Evolutionary conservation across 2,329 filamentous ascomycete genomes (phyloP).

Genomic region (Aspergillus ustus): DNA sequence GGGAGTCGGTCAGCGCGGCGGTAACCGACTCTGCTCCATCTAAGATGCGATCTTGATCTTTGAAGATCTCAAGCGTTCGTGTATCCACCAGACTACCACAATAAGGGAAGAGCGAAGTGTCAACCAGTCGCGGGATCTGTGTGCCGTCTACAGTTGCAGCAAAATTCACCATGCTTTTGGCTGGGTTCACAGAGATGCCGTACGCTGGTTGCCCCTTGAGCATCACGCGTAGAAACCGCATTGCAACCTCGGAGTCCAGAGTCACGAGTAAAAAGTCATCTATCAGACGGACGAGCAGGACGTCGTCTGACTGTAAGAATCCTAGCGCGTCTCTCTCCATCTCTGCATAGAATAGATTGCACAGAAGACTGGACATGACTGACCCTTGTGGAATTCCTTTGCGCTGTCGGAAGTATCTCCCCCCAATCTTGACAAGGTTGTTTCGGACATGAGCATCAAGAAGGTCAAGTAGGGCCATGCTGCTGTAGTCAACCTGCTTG

Average conservation of each 20-base stretch:
- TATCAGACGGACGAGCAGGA: constrained; percentile 77
- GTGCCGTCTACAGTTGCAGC: constrained; percentile 62
- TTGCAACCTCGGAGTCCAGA: constrained; percentile 67
- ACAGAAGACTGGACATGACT: constrained; percentile 81
- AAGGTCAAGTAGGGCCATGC: constrained; percentile 67
- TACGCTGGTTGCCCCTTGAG: constrained; percentile 77
- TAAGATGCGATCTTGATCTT: constrained; percentile 61
- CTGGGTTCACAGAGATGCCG: constrained; percentile 74
- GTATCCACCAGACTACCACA: constrained; percentile 82
- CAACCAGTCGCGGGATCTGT: constrained; percentile 56
- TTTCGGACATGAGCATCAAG: constrained; percentile 78
- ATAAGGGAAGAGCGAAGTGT: constrained; percentile 72
- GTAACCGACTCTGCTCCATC: constrained; percentile 57
- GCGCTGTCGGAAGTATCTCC: constrained; percentile 85
- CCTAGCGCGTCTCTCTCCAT: constrained; percentile 71
- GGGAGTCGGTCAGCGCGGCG: constrained; percentile 65
- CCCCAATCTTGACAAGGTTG: constrained; percentile 87
- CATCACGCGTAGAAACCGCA: constrained; percentile 77
- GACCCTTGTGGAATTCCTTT: constrained; percentile 92
- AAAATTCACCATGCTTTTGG: constrained; percentile 88
- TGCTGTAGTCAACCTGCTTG: constrained; percentile 61
- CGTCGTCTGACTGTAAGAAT: constrained; percentile 67
- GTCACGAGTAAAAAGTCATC: constrained; percentile 95
- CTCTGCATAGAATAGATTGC: constrained; percentile 95
- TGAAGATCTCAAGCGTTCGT: constrained; percentile 72